These are phyloP conservation scores for Fomitopsis schrenkii DNA, from an alignment of 1,284 basidiomycete species.

Conservation along the genomic window DNA sequence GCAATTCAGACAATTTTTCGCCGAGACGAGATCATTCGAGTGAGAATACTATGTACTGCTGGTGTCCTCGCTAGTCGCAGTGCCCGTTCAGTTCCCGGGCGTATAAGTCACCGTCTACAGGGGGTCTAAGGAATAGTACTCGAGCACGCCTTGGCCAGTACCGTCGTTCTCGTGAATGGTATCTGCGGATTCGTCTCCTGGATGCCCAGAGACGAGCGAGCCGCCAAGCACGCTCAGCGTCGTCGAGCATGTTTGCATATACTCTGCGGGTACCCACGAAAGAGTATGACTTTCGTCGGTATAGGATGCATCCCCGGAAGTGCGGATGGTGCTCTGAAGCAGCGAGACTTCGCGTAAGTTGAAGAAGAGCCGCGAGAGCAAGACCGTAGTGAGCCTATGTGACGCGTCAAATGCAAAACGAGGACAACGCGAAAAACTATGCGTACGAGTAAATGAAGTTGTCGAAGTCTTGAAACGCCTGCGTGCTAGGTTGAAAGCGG, in stretches of 20 bases:
- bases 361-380: not conserved
- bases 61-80: no score
- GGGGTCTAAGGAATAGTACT: no score
- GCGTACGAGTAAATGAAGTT: not conserved
- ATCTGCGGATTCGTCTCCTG: no score
- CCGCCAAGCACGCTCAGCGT: not conserved
- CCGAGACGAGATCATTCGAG: no score
- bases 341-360: not conserved
- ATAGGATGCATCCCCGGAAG: not conserved
- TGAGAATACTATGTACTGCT: no score
- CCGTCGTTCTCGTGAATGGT: no score
- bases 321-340: not conserved
- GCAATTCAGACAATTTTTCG: no score
- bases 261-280: not conserved
- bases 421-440: no score
- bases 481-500: not conserved
- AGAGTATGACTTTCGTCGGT: not conserved
- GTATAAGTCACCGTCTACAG: no score
- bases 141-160: no score
- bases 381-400: not conserved
- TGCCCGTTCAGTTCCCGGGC: no score
- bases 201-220: not conserved
- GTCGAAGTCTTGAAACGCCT: not conserved
- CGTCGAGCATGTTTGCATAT: not conserved
- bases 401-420: not conserved